A percentile compares a stretch with the other conserved stretches of the same genome.
phyloP scores from a whole-genome alignment of 108 stramenopile species.

The Bacterosira constricta region DNA sequence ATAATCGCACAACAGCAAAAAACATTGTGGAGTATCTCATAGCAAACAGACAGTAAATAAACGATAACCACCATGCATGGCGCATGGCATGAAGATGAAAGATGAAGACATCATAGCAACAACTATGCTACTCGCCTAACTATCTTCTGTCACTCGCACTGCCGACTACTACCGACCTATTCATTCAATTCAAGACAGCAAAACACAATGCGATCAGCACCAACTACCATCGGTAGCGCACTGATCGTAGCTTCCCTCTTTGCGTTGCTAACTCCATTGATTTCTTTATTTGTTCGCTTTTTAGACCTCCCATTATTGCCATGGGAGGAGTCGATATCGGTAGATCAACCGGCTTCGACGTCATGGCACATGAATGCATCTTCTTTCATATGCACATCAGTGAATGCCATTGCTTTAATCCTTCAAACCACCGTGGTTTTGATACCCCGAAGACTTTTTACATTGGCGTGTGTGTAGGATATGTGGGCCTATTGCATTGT shows the following conservation, averaged over 20 bases:
- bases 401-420: background rate
- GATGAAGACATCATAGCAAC: no score
- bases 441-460: slow-evolving; percentile 12
- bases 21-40: no score
- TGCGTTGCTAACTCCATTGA: background rate
- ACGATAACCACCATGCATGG: no score
- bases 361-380: no score
- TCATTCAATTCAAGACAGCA: background rate
- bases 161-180: background rate
- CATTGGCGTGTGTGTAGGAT: slow-evolving; percentile 8
- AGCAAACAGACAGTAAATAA: no score
- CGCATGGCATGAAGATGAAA: no score
- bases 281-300: background rate
- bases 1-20: no score
- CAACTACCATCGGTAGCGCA: background rate
- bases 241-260: background rate
- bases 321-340: background rate
- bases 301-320: background rate
- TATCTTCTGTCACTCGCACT: background rate
- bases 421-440: slow-evolving; percentile 5
- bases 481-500: slow-evolving; percentile 26
- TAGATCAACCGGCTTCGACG: background rate
- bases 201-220: background rate
- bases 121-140: no score
- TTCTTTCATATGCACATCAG: background rate